A percentile compares a stretch with the other conserved stretches of the same genome.
These are phyloP conservation scores for Puccinia polysora DNA, from an alignment of 1,284 basidiomycete genomes.

Conservation along the genomic window DNA sequence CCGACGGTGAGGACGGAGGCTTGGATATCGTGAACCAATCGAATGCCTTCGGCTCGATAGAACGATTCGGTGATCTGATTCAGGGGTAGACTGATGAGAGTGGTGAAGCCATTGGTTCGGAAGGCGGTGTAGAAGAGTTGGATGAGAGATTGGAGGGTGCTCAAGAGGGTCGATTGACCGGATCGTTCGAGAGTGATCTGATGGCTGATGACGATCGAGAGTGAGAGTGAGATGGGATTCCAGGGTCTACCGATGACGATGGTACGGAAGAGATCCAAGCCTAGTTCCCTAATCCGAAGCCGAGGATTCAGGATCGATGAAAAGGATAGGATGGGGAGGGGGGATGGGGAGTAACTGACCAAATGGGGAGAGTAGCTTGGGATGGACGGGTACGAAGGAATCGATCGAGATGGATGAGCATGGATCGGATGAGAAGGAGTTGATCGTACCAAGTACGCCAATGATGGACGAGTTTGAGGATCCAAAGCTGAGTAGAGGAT, in stretches of 20 bases:
- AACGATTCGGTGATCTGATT: conserved; percentile 20
- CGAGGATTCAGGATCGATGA: background rate
- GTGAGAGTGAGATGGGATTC: conserved; percentile 24
- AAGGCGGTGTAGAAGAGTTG: conserved; percentile 17
- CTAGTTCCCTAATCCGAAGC: conserved; percentile 9
- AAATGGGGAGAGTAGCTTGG: conserved; percentile 6
- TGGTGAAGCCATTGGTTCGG: conserved; percentile 8
- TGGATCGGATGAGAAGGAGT: conserved; percentile 13
- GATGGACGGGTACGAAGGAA: conserved; percentile 8
- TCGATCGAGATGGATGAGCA: conserved; percentile 36
- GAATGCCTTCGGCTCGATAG: conserved; percentile 17
- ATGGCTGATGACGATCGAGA: conserved; percentile 21
- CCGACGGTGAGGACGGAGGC: conserved; percentile 10
- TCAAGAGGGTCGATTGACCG: background rate
- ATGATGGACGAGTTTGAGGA: background rate
- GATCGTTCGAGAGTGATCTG: conserved; percentile 14
- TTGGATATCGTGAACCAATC: conserved; percentile 20
- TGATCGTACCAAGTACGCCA: conserved; percentile 20
- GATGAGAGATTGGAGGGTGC: conserved; percentile 17
- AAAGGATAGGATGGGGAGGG: background rate
- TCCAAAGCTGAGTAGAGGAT: conserved; percentile 5
- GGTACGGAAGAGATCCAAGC: conserved; percentile 26
- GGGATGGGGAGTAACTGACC: background rate
- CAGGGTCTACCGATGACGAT: conserved; percentile 8
- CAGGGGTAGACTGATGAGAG: conserved; percentile 1